Evolutionary conservation across 148 eudicot species (phyloP), one percentile per base, ranked within the genome.

Genomic region (Rhododendron ovatum): DNA sequence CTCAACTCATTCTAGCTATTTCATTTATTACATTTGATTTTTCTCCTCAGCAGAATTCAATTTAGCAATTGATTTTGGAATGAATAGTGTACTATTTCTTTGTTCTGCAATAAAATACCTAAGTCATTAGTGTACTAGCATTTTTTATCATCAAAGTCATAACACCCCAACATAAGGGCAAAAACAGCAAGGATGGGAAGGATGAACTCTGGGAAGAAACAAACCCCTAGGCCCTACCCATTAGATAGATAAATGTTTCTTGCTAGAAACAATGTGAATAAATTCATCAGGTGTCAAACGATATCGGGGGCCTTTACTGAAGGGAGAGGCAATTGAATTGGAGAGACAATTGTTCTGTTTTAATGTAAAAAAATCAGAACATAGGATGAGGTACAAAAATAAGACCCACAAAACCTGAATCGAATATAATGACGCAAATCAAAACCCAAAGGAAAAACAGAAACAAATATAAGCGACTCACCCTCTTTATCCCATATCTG

Each of bases 401-500:
- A 81, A 33, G 45, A 11, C 67, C 83, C 45, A 55, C 43, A 55
- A 18, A 81, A 14, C 35, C 74, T 4, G 30, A n/a, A 9, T 63
- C 39, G 74, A 78, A 47, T 55, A 59, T 57, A 37, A 47, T 61
- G 43, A 43, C 15, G 33, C 51, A 71, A 11, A 14, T 65, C 35
- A 37, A 26, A 83, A 22, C 5, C 59, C 28, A 39, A 53, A 51
- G 24, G 26, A 7, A 82, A 61, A 71, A 28, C 37, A 28, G 39
- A 26, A 35, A 8, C n/a, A 37, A 22, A 74, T 53, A 28, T 10
- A 82, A 37, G 48, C 18, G 20, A 35, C 85, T 88, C 84, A 95
- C 99, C 98, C 91, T 98, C 98, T 91, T 98, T 98, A 85, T 98
- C 99, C 99, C 99, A 95, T 84, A 95, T 95, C 91, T 98, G 99